Evolutionary conservation across 2,329 filamentous ascomycete species (phyloP), one percentile per base, ranked within the genome.

Genomic region (Davidsoniella neocaledoniae): DNA sequence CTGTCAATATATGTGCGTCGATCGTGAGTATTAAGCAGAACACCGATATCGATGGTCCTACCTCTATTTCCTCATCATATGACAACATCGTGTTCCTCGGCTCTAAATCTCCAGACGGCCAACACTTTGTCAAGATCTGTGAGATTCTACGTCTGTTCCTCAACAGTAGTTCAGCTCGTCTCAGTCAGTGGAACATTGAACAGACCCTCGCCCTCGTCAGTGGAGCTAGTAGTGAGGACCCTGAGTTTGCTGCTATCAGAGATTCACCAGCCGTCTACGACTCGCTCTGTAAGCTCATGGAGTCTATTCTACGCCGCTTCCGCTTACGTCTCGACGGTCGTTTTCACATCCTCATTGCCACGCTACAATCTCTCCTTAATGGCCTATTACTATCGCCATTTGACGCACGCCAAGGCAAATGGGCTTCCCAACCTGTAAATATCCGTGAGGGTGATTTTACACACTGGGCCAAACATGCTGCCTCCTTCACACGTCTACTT

Each of bases 281-380:
- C 1, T 63, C 63, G 58, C 62, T 75, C 14, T 78, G 71, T 62
- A 69, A 67, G 48, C 64, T 81, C 7, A 63, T 76, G 17, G 73
- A 76, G 49, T 63, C 67, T 19, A 63, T 81, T 37, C 71, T 81
- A 58, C 71, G 71, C 57, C 73, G 75, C 44, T 75, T 81, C 59
- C 67, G 77, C 4, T 66, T 76, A 41, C 74, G 77, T 8, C 65
- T 81, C 1, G 72, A 79, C 56, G 76, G 76, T 2, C 77, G 77
- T 54, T 76, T 77, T 56, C 77, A 79, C 57, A 63, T 80, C 42
- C 65, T 80, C 4, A 62, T 78, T 43, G 62, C 68, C 36, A 62
- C 68, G 2, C 63, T 81, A 52, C 72, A 78, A 56, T 62, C 69
- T 3, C 70, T 81, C n/a, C 67, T 81, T 36, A 63, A 64, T 19